These are phyloP conservation scores for Eucalyptus erythrocorys DNA, from an alignment of 345 rosid species.

Conservation along the genomic window DNA sequence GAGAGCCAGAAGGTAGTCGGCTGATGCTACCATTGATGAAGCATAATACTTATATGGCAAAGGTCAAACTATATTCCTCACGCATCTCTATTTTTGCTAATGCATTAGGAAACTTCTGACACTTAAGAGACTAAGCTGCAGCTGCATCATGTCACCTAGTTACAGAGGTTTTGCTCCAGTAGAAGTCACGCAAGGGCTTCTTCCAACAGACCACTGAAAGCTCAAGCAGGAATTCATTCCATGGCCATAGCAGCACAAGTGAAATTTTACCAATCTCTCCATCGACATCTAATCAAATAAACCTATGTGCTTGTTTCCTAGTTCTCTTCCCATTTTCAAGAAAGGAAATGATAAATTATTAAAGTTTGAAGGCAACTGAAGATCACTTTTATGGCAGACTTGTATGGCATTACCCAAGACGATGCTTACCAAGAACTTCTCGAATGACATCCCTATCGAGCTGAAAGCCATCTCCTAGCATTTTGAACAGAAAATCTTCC, in stretches of 20 bases:
- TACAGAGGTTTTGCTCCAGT: neutral
- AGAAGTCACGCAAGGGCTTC: neutral
- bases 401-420: neutral
- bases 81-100: neutral
- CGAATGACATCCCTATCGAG: slow-evolving; percentile 18
- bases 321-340: neutral
- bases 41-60: neutral
- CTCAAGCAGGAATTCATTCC: neutral
- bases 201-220: neutral
- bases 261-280: neutral
- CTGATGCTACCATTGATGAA: neutral
- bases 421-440: slow-evolving; percentile 31
- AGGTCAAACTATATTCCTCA: neutral
- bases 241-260: neutral
- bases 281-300: neutral
- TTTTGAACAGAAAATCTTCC: slow-evolving; percentile 35
- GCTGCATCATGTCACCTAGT: neutral
- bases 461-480: slow-evolving; percentile 43
- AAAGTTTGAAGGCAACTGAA: neutral
- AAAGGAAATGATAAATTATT: neutral
- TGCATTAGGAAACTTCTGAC: neutral
- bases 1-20: neutral
- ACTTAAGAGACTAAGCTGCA: neutral
- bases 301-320: neutral
- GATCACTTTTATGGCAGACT: neutral